These are phyloP conservation scores for Malassezia japonica DNA, from an alignment of 1,284 basidiomycete species.

Conservation along the genomic window DNA sequence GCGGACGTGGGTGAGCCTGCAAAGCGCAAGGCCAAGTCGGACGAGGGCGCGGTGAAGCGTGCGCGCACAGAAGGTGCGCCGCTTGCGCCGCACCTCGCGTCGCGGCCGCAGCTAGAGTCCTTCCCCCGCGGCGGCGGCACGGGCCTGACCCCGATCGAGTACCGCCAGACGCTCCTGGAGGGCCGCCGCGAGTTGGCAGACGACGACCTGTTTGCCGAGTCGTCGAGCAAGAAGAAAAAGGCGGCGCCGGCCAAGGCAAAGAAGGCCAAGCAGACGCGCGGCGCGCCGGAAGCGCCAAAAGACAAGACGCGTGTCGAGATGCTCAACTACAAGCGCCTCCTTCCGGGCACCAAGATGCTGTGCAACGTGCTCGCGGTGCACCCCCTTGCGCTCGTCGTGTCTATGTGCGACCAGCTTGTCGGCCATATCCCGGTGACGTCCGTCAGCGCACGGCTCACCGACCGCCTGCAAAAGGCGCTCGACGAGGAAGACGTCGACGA, in stretches of 20 bases:
- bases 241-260: slow-evolving; percentile 23
- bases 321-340: slow-evolving; percentile 57
- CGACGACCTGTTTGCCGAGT: slow-evolving; percentile 58
- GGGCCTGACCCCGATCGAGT: slow-evolving; percentile 75
- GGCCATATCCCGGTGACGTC: slow-evolving; percentile 92
- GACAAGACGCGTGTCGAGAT: slow-evolving; percentile 29
- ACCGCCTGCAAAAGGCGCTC: slow-evolving; percentile 51
- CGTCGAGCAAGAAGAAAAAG: slow-evolving; percentile 18
- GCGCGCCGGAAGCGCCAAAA: slow-evolving; percentile 42
- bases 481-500: slow-evolving; percentile 51
- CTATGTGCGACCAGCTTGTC: slow-evolving; percentile 86
- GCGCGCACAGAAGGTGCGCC: neutral
- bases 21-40: neutral
- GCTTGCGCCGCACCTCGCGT: slow-evolving; percentile 18
- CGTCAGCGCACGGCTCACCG: slow-evolving; percentile 74
- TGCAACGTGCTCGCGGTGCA: slow-evolving; percentile 76
- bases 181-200: slow-evolving; percentile 70
- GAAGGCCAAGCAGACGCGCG: slow-evolving; percentile 31
- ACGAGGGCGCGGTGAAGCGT: neutral
- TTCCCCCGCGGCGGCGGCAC: slow-evolving; percentile 78
- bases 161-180: slow-evolving; percentile 73
- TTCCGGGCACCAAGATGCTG: slow-evolving; percentile 74
- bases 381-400: slow-evolving; percentile 80
- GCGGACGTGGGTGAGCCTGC: neutral
- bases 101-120: slow-evolving; percentile 60